A percentile compares a stretch with the other conserved stretches of the same genome.
phyloP scores from a whole-genome alignment of 2,329 filamentous ascomycete species.

The Alternaria incomplexa region DNA sequence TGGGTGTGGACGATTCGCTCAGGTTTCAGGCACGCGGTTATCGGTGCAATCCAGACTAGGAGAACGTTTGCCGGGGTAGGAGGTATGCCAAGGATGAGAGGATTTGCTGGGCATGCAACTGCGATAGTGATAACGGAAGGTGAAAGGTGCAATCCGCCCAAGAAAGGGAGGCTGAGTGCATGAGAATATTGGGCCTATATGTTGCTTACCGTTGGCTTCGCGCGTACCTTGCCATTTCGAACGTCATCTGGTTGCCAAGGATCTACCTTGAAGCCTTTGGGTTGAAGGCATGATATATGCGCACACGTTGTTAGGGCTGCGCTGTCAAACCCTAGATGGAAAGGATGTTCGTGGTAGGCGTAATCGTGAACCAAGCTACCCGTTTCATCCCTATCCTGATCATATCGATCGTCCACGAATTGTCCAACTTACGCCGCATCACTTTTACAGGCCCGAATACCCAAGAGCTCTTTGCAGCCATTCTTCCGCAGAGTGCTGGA shows the following conservation, averaged over 20 bases:
- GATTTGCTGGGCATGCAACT: conserved; percentile 36
- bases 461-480: not conserved
- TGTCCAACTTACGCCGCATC: not conserved
- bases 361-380: conserved; percentile 1
- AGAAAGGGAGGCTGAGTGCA: conserved; percentile 21
- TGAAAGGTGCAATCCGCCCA: conserved; percentile 21
- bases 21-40: conserved; percentile 33
- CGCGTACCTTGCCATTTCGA: conserved; percentile 1
- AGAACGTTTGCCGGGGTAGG: conserved; percentile 38
- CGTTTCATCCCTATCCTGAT: conserved; percentile 4
- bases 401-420: not conserved
- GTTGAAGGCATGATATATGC: conserved; percentile 1
- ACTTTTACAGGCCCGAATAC: not conserved
- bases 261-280: conserved; percentile 6
- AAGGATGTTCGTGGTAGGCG: conserved; percentile 10
- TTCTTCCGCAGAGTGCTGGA: conserved; percentile 13
- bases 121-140: conserved; percentile 29
- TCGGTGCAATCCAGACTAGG: conserved; percentile 34
- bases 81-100: conserved; percentile 37
- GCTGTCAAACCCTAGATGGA: not conserved
- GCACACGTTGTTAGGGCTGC: not conserved
- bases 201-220: conserved; percentile 1
- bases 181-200: conserved; percentile 2
- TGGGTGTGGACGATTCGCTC: conserved; percentile 19
- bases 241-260: conserved; percentile 1